Evolutionary conservation across 805 yeast species (phyloP).

Genomic region (Priceomyces haplophilus): DNA sequence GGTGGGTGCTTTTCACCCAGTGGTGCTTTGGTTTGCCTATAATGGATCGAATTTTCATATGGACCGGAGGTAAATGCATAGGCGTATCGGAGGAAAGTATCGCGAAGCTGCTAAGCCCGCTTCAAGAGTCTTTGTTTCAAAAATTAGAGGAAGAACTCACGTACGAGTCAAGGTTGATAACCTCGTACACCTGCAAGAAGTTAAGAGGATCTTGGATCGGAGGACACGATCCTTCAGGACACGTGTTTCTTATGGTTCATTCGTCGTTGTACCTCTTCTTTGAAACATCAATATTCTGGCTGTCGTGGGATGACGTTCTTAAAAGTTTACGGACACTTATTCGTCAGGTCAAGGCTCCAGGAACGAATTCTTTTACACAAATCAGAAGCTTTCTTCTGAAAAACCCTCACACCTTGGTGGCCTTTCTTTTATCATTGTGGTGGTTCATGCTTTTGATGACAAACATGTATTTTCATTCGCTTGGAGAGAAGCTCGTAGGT

Average conservation of each 20-base stretch:
- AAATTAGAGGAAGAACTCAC: constrained; percentile 1
- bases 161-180: constrained; percentile 18
- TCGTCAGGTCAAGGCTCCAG: constrained; percentile 1
- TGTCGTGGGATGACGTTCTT: constrained; percentile 19
- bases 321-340: not conserved
- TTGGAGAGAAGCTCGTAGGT: constrained; percentile 72
- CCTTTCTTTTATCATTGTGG: constrained; percentile 51
- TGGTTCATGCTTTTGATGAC: constrained; percentile 87
- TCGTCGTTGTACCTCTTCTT: constrained; percentile 62
- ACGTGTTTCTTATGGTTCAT: constrained; percentile 73
- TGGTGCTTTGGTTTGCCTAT: constrained; percentile 82
- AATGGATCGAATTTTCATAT: constrained; percentile 79
- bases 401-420: constrained; percentile 25
- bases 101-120: not conserved
- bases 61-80: constrained; percentile 80
- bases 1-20: constrained; percentile 89
- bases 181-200: constrained; percentile 34
- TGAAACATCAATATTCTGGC: constrained; percentile 50
- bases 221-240: constrained; percentile 97
- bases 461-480: constrained; percentile 77
- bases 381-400: constrained; percentile 9
- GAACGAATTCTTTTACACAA: not conserved
- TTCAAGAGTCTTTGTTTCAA: not conserved
- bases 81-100: constrained; percentile 14
- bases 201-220: constrained; percentile 68